phyloP scores from a whole-genome alignment of 2,329 filamentous ascomycete genomes.

The Talaromyces sp. region DNA sequence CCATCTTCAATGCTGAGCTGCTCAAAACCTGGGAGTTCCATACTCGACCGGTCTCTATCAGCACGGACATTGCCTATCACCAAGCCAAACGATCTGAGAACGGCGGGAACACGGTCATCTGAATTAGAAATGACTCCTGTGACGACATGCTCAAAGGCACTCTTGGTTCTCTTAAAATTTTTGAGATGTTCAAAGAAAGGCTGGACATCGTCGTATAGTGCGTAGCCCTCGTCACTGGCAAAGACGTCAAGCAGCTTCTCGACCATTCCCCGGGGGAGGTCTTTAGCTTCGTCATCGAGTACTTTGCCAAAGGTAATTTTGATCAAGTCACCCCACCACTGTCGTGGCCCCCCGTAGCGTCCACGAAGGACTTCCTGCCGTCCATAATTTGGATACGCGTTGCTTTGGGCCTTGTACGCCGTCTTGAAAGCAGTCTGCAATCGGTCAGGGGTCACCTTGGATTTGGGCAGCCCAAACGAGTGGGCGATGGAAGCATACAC shows the following conservation, averaged over 20 bases:
- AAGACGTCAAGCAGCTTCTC: slow-evolving; percentile 34
- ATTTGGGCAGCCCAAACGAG: slow-evolving; percentile 28
- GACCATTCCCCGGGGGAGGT: slow-evolving; percentile 30
- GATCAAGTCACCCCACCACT: slow-evolving; percentile 44
- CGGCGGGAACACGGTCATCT: slow-evolving; percentile 38
- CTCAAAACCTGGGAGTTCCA: slow-evolving; percentile 22
- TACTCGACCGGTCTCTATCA: slow-evolving; percentile 24
- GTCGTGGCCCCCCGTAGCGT: slow-evolving; percentile 31
- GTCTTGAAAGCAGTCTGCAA: slow-evolving; percentile 33
- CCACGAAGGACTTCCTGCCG: slow-evolving; percentile 31
- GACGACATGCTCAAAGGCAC: slow-evolving; percentile 29
- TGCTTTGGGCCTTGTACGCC: slow-evolving; percentile 26
- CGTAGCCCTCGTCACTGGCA: slow-evolving; percentile 35
- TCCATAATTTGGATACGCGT: slow-evolving; percentile 39
- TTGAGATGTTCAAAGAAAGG: slow-evolving; percentile 32
- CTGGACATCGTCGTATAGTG: slow-evolving; percentile 34
- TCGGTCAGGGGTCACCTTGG: slow-evolving; percentile 20
- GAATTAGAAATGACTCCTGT: slow-evolving; percentile 44
- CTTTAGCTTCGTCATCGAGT: slow-evolving; percentile 12
- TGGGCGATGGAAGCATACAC: slow-evolving; percentile 38
- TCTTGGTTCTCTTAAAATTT: slow-evolving; percentile 14
- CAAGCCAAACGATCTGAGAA: slow-evolving; percentile 36
- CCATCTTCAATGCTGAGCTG: background rate
- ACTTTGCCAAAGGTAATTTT: slow-evolving; percentile 29
- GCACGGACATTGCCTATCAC: slow-evolving; percentile 29